Percentiles rank a stretch among this genome's conserved stretches.
These are phyloP conservation scores for Camellia sinensis DNA, from an alignment of 148 eudicot species.

Conservation along the genomic window DNA sequence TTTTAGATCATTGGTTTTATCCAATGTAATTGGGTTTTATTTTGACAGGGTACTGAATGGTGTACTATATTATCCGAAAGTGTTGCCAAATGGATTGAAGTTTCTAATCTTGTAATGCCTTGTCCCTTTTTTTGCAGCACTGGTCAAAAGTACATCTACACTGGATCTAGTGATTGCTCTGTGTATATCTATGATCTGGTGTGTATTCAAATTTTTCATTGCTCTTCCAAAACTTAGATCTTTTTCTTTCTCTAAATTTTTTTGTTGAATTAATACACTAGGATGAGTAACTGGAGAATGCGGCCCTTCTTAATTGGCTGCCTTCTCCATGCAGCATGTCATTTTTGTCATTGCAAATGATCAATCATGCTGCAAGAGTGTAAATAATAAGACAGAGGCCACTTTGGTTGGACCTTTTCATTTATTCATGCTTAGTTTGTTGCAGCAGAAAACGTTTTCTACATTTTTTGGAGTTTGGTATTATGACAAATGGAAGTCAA, in stretches of 20 bases:
- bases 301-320: background rate
- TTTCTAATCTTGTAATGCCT: background rate
- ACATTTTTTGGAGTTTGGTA: background rate
- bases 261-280: background rate
- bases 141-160: conserved; percentile 84
- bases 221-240: background rate
- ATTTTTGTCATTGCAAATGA: background rate
- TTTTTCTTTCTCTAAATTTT: background rate
- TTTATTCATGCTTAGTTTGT: background rate
- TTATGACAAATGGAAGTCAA: no score
- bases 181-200: conserved; percentile 83
- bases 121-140: conserved; percentile 53
- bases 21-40: background rate
- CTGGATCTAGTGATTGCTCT: conserved; percentile 62
- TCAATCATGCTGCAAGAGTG: background rate
- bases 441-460: no score
- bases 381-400: background rate
- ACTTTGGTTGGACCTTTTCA: background rate
- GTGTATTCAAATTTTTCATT: conserved; percentile 18
- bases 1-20: background rate
- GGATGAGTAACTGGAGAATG: background rate
- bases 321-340: background rate
- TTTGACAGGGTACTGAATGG: background rate
- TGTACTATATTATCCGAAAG: background rate
- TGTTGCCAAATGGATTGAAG: background rate